phyloP scores from a whole-genome alignment of 768 basidiomycete species.

The Serendipita vermifera region DNA sequence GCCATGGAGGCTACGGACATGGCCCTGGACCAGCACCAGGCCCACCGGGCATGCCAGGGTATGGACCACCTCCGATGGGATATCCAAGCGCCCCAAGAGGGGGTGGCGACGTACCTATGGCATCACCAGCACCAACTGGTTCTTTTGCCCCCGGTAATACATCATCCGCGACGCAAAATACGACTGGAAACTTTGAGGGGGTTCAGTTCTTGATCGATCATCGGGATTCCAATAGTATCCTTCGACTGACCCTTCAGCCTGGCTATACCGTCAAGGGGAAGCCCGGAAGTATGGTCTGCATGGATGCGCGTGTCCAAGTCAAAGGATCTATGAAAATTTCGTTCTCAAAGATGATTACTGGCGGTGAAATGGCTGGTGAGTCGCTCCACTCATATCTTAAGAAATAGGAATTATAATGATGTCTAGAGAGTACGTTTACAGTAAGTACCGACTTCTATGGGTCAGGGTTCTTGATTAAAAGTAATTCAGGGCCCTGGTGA shows the following conservation, averaged over 20 bases:
- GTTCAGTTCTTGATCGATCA: conserved; percentile 22
- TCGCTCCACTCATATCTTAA: no score
- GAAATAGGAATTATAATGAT: no score
- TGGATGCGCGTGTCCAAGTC: conserved; percentile 24
- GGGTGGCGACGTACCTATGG: no score
- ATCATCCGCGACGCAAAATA: no score
- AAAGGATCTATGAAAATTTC: conserved; percentile 20
- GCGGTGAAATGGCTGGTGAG: conserved; percentile 17
- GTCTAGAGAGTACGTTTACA: neutral
- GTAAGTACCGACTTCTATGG: no score
- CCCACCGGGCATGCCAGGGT: no score
- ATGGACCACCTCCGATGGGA: no score
- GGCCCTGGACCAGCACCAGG: no score
- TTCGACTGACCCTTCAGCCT: conserved; percentile 21
- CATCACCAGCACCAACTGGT: no score
- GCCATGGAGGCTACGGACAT: neutral
- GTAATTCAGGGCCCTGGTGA: conserved; percentile 22
- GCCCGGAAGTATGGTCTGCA: conserved; percentile 26
- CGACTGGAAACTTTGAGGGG: conserved; percentile 22
- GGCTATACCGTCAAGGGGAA: conserved; percentile 23
- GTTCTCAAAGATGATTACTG: conserved; percentile 23
- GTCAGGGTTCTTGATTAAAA: no score
- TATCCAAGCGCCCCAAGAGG: no score
- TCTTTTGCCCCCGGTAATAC: no score
- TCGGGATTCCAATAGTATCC: conserved; percentile 25